phyloP scores from a whole-genome alignment of 208 protist species.

The Leptomonas pyrrhocoris region DNA sequence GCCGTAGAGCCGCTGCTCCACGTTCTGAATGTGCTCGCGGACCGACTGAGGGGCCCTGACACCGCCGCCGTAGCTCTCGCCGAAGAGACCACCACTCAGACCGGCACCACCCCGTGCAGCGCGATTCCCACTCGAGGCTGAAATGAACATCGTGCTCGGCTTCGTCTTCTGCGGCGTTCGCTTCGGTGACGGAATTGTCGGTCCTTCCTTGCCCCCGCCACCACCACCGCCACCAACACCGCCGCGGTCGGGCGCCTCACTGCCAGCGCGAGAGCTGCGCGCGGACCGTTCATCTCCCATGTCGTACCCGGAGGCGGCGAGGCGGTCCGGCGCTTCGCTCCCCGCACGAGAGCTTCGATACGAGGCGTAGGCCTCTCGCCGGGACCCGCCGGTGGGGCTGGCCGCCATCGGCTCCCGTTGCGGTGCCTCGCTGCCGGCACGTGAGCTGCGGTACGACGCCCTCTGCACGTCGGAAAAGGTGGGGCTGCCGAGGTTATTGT shows the following conservation, averaged over 20 bases:
- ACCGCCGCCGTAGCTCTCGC: neutral
- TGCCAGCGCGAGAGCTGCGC: conserved; percentile 50
- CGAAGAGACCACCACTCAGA: neutral
- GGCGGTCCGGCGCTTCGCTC: conserved; percentile 53
- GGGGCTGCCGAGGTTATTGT: conserved; percentile 2
- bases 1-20: conserved; percentile 55
- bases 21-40: conserved; percentile 35
- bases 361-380: conserved; percentile 15
- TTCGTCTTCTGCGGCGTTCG: conserved; percentile 25
- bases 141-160: conserved; percentile 17
- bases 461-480: conserved; percentile 35
- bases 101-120: conserved; percentile 7
- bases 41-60: conserved; percentile 12
- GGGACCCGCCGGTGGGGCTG: conserved; percentile 13
- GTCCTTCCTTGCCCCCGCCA: conserved; percentile 6
- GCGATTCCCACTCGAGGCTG: conserved; percentile 9
- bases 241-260: conserved; percentile 41
- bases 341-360: conserved; percentile 44
- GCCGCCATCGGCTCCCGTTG: conserved; percentile 32
- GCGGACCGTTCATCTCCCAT: conserved; percentile 22
- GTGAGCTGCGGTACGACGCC: conserved; percentile 44
- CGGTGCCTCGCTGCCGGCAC: conserved; percentile 54
- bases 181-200: conserved; percentile 27
- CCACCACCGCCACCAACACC: neutral
- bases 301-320: conserved; percentile 12